These are phyloP conservation scores for Talaromyces liani DNA, from an alignment of 495 filamentous ascomycete genomes.

Conservation along the genomic window DNA sequence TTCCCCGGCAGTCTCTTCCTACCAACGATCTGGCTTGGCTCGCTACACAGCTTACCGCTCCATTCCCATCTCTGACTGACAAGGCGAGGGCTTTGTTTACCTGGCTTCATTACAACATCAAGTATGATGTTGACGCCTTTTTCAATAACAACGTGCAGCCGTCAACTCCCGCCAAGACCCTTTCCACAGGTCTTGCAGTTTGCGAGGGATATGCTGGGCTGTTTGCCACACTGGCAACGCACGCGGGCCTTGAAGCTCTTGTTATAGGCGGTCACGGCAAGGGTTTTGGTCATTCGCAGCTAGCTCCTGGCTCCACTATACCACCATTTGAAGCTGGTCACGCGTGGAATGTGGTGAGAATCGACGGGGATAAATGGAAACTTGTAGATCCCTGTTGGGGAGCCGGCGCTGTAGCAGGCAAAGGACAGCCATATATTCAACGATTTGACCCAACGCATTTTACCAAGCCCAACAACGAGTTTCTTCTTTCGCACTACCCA, in stretches of 20 bases:
- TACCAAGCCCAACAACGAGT: constrained; percentile 72
- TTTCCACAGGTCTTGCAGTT: constrained; percentile 72
- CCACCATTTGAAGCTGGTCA: constrained; percentile 59
- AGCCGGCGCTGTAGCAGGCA: constrained; percentile 53
- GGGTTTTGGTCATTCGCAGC: constrained; percentile 61
- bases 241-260: constrained; percentile 63
- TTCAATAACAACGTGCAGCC: constrained; percentile 59
- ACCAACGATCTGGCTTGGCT: constrained; percentile 60
- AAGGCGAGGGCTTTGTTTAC: constrained; percentile 89
- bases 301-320: constrained; percentile 44
- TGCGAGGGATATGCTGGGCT: constrained; percentile 89
- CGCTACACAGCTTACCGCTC: constrained; percentile 65
- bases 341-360: constrained; percentile 89
- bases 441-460: constrained; percentile 66
- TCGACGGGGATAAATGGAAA: constrained; percentile 85
- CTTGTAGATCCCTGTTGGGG: constrained; percentile 92
- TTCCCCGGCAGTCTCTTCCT: constrained; percentile 63
- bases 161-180: constrained; percentile 58
- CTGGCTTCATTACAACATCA: constrained; percentile 91
- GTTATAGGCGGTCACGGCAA: constrained; percentile 79
- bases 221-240: constrained; percentile 63
- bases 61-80: constrained; percentile 76
- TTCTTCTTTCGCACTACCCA: constrained; percentile 76
- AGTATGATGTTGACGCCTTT: constrained; percentile 73
- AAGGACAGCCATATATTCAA: constrained; percentile 51